Evolutionary conservation across 176 grass and related monocot species (phyloP), one percentile per base, ranked within the genome.

Genomic region (Aegilops sharonensis): DNA sequence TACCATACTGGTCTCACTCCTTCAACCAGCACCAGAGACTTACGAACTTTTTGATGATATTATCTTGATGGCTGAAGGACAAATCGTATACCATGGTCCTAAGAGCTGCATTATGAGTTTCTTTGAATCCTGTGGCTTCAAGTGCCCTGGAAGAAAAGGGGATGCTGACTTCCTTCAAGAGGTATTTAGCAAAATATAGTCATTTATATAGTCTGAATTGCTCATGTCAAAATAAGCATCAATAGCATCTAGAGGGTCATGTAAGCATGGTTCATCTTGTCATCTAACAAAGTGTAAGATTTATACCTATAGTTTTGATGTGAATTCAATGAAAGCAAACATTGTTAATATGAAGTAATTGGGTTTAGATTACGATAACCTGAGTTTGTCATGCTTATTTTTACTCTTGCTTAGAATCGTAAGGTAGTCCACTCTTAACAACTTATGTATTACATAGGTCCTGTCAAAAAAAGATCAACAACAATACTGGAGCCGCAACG

Each of bases 21-120:
- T 98, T 54, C 95, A 97, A 73, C 92, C 92, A 69, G 82, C 91
- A 81, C 95, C 89, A n/a, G 95, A 97, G 83, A 94, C 91, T 40
- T 95, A 91, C 21, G 80, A 97, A 12, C 89, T 97, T 6, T 97
- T 97, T 87, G 95, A 97, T 81, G 95, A 97, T 77, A 84, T 97
- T 36, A 97, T 97, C 70, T 86, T 98, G 67, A 93, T 98, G 89
- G 87, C 89, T 68, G 92, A 97, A 85, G 95, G 91, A 37, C 85
- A 91, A 87, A 86, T 93, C 59, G 77, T 95, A 62, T 97, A 93
- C 75, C 87, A 97, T 39, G 95, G 95, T 14, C 68, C 92, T 67
- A 81, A 84, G 71, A 80, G 36, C 79, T 75, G 56, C 60, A 81
- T 92, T 88, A 72, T 91, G 67, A 84, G 72, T 40, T 97, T 94